phyloP scores from a whole-genome alignment of 345 rosid genomes.

The Lepidium aucheri region DNA sequence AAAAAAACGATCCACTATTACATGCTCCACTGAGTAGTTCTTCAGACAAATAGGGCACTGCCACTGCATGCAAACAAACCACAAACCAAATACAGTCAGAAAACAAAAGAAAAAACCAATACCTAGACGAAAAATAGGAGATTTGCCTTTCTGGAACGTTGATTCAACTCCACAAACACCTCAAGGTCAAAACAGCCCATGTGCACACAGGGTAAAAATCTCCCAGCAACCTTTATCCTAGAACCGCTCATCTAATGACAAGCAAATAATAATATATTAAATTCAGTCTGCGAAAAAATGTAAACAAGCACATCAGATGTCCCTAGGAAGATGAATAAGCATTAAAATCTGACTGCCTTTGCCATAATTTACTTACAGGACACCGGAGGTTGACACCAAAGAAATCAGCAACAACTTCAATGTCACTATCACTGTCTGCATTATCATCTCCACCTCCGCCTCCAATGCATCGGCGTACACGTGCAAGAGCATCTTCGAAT shows the following conservation, averaged over 20 bases:
- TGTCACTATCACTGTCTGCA: constrained; percentile 93
- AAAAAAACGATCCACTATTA: constrained; percentile 88
- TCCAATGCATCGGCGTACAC: constrained; percentile 87
- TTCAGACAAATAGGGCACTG: constrained; percentile 93
- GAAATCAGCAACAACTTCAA: constrained; percentile 95
- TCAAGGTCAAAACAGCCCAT: constrained; percentile 98
- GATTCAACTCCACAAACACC: constrained; percentile 90
- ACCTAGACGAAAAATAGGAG: background rate
- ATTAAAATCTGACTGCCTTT: background rate
- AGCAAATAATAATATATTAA: background rate
- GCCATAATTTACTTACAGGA: constrained; percentile 60
- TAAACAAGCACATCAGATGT: background rate
- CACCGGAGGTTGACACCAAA: constrained; percentile 79
- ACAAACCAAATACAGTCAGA: constrained; percentile 14
- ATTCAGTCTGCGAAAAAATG: background rate
- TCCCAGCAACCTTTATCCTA: constrained; percentile 96
- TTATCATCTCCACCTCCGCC: constrained; percentile 74
- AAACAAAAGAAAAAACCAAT: background rate
- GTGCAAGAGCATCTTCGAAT: constrained; percentile 82
- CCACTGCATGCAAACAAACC: constrained; percentile 56
- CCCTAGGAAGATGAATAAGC: background rate
- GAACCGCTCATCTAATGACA: constrained; percentile 81
- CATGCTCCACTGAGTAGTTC: constrained; percentile 78
- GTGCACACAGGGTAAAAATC: constrained; percentile 90
- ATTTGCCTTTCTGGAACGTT: constrained; percentile 95